A percentile compares a stretch with the other conserved stretches of the same genome.
Conservation (phyloP, 768 basidiomycete species). For the Chalciporus piperatus region DNA sequence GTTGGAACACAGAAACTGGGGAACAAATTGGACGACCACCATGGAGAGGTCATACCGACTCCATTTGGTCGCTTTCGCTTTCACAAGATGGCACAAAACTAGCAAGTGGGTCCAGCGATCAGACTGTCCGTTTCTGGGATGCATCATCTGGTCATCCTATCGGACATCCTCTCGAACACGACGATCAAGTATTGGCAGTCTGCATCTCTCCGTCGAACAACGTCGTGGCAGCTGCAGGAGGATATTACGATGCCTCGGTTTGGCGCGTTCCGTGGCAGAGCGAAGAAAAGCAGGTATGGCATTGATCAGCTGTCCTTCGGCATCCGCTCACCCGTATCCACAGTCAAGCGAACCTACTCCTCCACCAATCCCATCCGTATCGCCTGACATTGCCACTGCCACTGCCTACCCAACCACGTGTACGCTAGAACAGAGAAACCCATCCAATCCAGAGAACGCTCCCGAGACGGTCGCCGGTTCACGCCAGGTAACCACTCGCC, state of each 20-base stretch:
- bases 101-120: conserved; percentile 7
- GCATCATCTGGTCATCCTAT: not conserved
- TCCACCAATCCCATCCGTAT: too few species aligned
- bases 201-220: conserved; percentile 1
- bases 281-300: not conserved
- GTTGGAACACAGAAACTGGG: not conserved
- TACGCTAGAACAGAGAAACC: too few species aligned
- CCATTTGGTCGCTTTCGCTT: conserved; percentile 6
- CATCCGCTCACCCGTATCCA: too few species aligned
- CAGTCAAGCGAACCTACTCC: too few species aligned
- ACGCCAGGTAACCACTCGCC: too few species aligned
- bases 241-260: not conserved
- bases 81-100: too few species aligned
- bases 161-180: not conserved
- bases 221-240: conserved; percentile 1
- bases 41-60: not conserved
- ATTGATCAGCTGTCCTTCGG: not conserved
- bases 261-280: conserved; percentile 1
- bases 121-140: conserved; percentile 10
- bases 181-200: accelerated
- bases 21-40: not conserved
- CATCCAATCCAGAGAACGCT: too few species aligned
- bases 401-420: too few species aligned
- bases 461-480: too few species aligned
- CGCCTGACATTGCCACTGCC: too few species aligned